These are phyloP conservation scores for Vaccinium macrocarpon DNA, from an alignment of 148 eudicot species.

Conservation along the genomic window DNA sequence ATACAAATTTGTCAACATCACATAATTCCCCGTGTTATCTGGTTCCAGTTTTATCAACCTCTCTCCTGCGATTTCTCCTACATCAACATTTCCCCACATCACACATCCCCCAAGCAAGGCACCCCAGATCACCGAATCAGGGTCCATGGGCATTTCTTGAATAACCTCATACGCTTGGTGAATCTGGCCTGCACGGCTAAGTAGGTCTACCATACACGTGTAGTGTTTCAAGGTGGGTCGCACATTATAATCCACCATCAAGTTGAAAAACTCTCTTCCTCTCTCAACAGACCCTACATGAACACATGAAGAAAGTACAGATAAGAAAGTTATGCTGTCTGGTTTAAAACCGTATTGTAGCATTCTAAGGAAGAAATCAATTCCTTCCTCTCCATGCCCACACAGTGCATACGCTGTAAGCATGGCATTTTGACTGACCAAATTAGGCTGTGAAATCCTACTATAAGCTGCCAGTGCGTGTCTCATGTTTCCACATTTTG, in stretches of 20 bases:
- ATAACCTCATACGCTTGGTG: slow-evolving; percentile 39
- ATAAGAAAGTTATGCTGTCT: slow-evolving; percentile 49
- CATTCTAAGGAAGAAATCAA: slow-evolving; percentile 38
- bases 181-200: slow-evolving; percentile 47
- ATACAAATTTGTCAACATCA: slow-evolving; percentile 58
- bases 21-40: slow-evolving; percentile 43
- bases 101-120: slow-evolving; percentile 61
- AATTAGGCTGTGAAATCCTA: slow-evolving; percentile 31
- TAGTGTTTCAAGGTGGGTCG: slow-evolving; percentile 51
- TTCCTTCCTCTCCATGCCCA: slow-evolving; percentile 52
- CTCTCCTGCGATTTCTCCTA: slow-evolving; percentile 52
- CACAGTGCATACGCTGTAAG: slow-evolving; percentile 55
- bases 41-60: slow-evolving; percentile 51
- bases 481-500: slow-evolving; percentile 52
- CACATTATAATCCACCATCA: slow-evolving; percentile 39
- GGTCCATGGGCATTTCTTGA: slow-evolving; percentile 40
- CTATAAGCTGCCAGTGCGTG: slow-evolving; percentile 25
- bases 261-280: slow-evolving; percentile 36
- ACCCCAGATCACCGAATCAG: slow-evolving; percentile 61
- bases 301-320: slow-evolving; percentile 54
- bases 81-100: slow-evolving; percentile 27
- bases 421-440: slow-evolving; percentile 56
- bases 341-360: slow-evolving; percentile 40
- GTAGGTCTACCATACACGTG: slow-evolving; percentile 54
- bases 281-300: slow-evolving; percentile 43